Evolutionary conservation across 495 filamentous ascomycete species (phyloP).

Genomic region (Collariella sp.): DNA sequence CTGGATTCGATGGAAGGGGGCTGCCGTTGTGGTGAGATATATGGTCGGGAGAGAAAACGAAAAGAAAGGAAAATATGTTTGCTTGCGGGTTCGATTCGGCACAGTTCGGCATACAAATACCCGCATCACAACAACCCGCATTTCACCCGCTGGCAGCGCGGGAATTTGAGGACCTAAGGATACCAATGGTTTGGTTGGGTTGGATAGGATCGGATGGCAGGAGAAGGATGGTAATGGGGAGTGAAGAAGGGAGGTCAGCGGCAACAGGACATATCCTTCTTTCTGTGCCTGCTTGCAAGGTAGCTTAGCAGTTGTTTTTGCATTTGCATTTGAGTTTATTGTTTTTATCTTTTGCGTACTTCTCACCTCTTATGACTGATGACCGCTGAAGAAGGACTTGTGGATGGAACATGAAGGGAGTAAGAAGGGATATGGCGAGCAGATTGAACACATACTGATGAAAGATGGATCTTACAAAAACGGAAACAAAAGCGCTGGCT

Average conservation of each 20-base stretch:
- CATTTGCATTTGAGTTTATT: background rate
- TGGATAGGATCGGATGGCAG: background rate
- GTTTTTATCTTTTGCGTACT: background rate
- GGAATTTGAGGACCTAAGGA: background rate
- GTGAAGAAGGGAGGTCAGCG: background rate
- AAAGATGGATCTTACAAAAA: background rate
- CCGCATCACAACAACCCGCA: background rate
- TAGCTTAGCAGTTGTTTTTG: background rate
- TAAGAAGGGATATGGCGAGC: background rate
- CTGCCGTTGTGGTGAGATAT: too few relatives aligned
- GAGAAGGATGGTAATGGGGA: background rate
- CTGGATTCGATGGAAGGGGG: too few relatives aligned
- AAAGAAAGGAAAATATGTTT: too few relatives aligned
- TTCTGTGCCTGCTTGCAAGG: background rate
- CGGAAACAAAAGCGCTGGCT: constrained; percentile 16
- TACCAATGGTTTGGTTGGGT: background rate
- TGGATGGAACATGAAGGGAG: background rate
- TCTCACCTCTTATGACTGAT: background rate
- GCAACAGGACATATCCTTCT: background rate
- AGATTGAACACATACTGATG: background rate
- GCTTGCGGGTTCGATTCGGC: background rate
- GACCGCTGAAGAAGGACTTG: background rate
- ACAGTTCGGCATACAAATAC: background rate
- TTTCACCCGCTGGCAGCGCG: constrained; percentile 2
- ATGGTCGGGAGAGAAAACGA: too few relatives aligned